Evolutionary conservation across 202 grass and related monocot species (phyloP).

Genomic region (Carex sylvatica): DNA sequence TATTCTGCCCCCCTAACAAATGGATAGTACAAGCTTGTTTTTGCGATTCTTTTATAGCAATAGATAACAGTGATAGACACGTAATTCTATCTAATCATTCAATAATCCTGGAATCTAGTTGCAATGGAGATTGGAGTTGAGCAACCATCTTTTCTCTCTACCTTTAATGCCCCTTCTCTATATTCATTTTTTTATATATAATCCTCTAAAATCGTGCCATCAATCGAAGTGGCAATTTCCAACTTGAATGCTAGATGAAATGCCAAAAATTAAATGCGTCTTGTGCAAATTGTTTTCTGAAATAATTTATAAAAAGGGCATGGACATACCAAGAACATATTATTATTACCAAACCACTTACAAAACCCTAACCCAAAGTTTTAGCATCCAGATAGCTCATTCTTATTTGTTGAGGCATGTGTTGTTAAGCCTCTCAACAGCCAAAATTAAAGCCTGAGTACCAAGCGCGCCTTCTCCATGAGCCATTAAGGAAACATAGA

Average conservation of each 20-base stretch:
- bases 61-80: background rate
- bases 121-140: background rate
- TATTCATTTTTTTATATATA: background rate
- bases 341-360: background rate
- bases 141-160: background rate
- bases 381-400: background rate
- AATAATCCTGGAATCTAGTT: background rate
- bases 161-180: background rate
- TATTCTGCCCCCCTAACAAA: background rate
- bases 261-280: background rate
- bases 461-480: constrained; percentile 83
- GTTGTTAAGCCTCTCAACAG: constrained; percentile 85
- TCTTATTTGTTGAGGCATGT: constrained; percentile 53
- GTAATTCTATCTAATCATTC: background rate
- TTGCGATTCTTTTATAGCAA: background rate
- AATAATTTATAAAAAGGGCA: background rate
- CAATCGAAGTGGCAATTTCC: background rate
- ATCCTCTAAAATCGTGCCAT: background rate
- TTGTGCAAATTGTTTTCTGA: background rate
- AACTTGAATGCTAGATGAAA: background rate
- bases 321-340: background rate
- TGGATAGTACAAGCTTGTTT: background rate
- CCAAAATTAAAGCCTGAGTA: constrained; percentile 79
- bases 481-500: constrained; percentile 78
- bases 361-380: background rate